Conservation (phyloP, 768 basidiomycete species). For the Trametes coccinea region DNA sequence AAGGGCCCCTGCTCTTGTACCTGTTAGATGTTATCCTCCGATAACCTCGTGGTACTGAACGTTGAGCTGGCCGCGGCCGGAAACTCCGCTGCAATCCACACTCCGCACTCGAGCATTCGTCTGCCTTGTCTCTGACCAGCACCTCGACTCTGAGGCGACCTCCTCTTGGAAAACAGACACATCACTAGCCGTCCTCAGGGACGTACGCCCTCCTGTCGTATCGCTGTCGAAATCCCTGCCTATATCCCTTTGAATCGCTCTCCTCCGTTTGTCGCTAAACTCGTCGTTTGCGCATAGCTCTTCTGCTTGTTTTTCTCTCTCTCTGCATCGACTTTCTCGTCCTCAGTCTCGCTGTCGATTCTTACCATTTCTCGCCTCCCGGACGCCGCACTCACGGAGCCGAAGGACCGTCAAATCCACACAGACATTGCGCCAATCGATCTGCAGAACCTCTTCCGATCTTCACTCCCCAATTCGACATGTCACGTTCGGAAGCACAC, state of each 20-base stretch:
- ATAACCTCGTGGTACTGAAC: conserved; percentile 15
- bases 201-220: conserved; percentile 29
- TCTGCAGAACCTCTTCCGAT: conserved; percentile 23
- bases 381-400: conserved; percentile 14
- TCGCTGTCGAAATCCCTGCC: conserved; percentile 34
- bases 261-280: conserved; percentile 34
- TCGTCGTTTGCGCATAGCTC: conserved; percentile 34
- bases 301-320: conserved; percentile 29
- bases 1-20: conserved; percentile 9
- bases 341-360: conserved; percentile 28
- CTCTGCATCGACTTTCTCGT: conserved; percentile 23
- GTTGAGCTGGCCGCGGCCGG: conserved; percentile 5
- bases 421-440: conserved; percentile 22
- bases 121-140: conserved; percentile 13
- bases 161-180: conserved; percentile 15
- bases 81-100: conserved; percentile 28
- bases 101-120: conserved; percentile 22
- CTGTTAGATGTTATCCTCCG: conserved; percentile 6
- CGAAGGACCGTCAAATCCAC: conserved; percentile 11
- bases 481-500: conserved; percentile 33
- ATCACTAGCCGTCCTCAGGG: conserved; percentile 29
- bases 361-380: conserved; percentile 19
- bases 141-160: conserved; percentile 16
- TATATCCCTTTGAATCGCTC: conserved; percentile 35
- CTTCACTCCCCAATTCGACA: conserved; percentile 23